These are phyloP conservation scores for Canavalia gladiata DNA, from an alignment of 306 rosid species.

Conservation along the genomic window DNA sequence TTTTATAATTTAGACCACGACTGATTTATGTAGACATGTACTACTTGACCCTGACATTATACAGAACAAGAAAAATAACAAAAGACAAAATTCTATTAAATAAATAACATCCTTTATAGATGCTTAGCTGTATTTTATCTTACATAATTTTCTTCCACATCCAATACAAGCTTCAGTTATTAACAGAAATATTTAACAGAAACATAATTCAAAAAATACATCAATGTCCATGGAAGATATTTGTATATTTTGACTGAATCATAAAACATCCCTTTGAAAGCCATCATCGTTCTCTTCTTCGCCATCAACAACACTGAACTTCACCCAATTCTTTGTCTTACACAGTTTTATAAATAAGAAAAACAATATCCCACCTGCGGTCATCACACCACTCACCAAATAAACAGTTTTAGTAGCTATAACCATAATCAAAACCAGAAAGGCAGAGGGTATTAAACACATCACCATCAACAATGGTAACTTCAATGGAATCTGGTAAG, in stretches of 20 bases:
- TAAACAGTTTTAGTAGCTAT: conserved; percentile 59
- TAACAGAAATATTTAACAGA: no score
- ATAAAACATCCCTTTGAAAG: background rate
- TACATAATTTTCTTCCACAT: no score
- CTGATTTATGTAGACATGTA: no score
- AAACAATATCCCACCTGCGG: conserved; percentile 54
- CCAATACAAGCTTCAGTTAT: no score
- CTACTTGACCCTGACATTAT: no score
- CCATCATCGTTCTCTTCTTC: background rate
- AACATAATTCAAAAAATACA: no score
- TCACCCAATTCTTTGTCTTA: conserved; percentile 45
- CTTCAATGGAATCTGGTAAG: conserved; percentile 62
- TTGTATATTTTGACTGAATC: background rate
- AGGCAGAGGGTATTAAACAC: conserved; percentile 65
- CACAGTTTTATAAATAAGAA: conserved; percentile 55
- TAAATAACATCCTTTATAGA: no score
- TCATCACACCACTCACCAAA: conserved; percentile 62
- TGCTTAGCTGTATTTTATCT: no score
- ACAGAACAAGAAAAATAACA: no score
- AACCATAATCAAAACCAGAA: conserved; percentile 58
- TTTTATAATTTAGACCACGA: no score
- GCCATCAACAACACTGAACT: background rate
- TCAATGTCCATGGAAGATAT: no score
- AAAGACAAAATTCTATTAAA: no score
- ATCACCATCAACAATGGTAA: conserved; percentile 50